Evolutionary conservation across 257 asterid species (phyloP).

Genomic region (Verbena officinalis): DNA sequence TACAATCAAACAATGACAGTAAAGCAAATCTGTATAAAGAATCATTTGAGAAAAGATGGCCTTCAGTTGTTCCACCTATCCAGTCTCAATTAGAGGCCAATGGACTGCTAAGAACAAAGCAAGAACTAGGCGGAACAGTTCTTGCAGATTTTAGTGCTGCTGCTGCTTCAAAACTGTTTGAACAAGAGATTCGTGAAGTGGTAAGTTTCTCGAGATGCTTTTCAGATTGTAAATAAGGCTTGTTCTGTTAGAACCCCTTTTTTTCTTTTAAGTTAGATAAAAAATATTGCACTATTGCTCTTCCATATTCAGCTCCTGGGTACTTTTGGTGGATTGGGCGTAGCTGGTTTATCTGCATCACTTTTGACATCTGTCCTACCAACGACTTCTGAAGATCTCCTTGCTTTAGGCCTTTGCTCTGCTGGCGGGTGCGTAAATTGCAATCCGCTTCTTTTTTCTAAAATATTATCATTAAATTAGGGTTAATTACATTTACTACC

Average conservation of each 20-base stretch:
- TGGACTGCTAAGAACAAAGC: constrained; percentile 54
- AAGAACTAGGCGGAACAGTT: constrained; percentile 57
- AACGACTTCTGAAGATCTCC: constrained; percentile 87
- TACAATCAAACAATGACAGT: constrained; percentile 66
- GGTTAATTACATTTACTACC: no score
- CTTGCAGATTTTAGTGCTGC: constrained; percentile 74
- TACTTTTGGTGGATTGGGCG: constrained; percentile 89
- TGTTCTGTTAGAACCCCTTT: constrained; percentile 16
- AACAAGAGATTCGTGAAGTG: constrained; percentile 95
- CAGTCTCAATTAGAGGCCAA: constrained; percentile 50
- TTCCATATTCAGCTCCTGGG: constrained; percentile 67
- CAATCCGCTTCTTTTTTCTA: constrained; percentile 9
- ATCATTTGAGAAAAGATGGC: constrained; percentile 76
- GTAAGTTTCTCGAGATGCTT: constrained; percentile 44
- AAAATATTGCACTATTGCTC: constrained; percentile 10
- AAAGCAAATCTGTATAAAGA: constrained; percentile 70
- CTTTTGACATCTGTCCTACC: constrained; percentile 90
- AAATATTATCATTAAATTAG: no score
- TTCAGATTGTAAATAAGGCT: constrained; percentile 15
- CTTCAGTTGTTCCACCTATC: constrained; percentile 48
- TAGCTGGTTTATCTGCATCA: constrained; percentile 94
- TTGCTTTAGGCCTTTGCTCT: constrained; percentile 94
- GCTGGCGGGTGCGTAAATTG: constrained; percentile 79
- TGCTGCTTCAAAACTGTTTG: constrained; percentile 91
- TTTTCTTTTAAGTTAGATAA: background rate